These are phyloP conservation scores for Tolypocladium inflatum DNA, from an alignment of 2,329 filamentous ascomycete species.

Conservation along the genomic window DNA sequence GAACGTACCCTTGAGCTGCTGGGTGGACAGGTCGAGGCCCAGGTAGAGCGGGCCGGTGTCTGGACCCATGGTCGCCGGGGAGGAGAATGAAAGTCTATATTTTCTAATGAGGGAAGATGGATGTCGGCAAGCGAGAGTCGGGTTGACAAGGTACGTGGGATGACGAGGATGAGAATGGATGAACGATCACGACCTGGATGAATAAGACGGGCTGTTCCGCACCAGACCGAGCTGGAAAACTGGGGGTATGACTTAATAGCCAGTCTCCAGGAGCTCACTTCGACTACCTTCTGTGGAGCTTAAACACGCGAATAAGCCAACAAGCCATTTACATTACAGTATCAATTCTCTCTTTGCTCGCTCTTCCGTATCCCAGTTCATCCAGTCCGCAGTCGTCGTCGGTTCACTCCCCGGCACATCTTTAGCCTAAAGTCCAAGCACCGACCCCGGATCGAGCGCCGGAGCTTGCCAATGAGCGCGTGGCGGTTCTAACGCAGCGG, in stretches of 20 bases:
- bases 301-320: too few species aligned
- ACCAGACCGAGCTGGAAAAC: background rate
- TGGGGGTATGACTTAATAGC: background rate
- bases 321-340: too few species aligned
- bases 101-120: background rate
- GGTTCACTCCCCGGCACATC: background rate
- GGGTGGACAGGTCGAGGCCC: slow-evolving; percentile 92
- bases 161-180: background rate
- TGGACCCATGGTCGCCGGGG: slow-evolving; percentile 18
- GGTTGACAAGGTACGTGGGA: background rate
- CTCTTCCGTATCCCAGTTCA: too few species aligned
- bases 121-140: too few species aligned
- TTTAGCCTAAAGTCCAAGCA: background rate
- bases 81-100: too few species aligned
- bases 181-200: background rate
- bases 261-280: background rate
- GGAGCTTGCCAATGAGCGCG: background rate
- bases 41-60: slow-evolving; percentile 58
- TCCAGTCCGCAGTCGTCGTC: background rate
- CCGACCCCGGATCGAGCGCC: background rate
- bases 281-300: background rate
- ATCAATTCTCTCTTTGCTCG: background rate
- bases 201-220: background rate
- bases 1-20: slow-evolving; percentile 76
- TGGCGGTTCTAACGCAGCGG: background rate